Evolutionary conservation across 805 yeast species (phyloP).

Genomic region (Scheffersomyces stipitis): DNA sequence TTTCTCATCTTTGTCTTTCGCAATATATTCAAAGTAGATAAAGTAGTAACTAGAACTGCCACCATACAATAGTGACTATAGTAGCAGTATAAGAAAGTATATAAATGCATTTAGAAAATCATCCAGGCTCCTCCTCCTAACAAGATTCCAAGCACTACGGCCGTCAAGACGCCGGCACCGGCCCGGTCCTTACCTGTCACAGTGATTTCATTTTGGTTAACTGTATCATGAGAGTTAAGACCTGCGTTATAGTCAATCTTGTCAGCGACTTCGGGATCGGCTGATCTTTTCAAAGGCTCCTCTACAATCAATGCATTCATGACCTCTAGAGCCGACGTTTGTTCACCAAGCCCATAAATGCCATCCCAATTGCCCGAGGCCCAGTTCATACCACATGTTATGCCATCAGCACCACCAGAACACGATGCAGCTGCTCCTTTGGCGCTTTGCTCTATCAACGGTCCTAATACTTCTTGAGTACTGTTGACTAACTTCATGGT

Average conservation of each 20-base stretch:
- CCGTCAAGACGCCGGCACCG: conserved; percentile 90
- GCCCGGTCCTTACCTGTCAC: conserved; percentile 60
- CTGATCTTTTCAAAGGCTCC: conserved; percentile 29
- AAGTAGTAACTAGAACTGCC: not conserved
- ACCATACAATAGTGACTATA: not conserved
- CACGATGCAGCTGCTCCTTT: conserved; percentile 69
- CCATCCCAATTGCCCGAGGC: conserved; percentile 59
- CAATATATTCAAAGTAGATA: too few species aligned
- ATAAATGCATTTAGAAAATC: conserved; percentile 40
- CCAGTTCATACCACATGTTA: conserved; percentile 81
- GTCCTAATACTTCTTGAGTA: conserved; percentile 40
- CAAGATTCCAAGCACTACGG: conserved; percentile 59
- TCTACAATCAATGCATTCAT: conserved; percentile 48
- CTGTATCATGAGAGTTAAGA: conserved; percentile 37
- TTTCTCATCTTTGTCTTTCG: not conserved
- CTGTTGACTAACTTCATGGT: conserved; percentile 57
- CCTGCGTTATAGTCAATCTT: conserved; percentile 49
- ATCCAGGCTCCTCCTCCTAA: conserved; percentile 80
- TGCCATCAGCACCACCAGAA: conserved; percentile 78
- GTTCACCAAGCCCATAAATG: conserved; percentile 73
- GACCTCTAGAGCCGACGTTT: conserved; percentile 69
- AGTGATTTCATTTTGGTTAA: conserved; percentile 41
- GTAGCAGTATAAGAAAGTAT: not conserved
- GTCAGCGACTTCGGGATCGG: conserved; percentile 36
- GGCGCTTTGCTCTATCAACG: conserved; percentile 51